Conservation (phyloP, 345 rosid genomes). For the Ceriops decandra region DNA sequence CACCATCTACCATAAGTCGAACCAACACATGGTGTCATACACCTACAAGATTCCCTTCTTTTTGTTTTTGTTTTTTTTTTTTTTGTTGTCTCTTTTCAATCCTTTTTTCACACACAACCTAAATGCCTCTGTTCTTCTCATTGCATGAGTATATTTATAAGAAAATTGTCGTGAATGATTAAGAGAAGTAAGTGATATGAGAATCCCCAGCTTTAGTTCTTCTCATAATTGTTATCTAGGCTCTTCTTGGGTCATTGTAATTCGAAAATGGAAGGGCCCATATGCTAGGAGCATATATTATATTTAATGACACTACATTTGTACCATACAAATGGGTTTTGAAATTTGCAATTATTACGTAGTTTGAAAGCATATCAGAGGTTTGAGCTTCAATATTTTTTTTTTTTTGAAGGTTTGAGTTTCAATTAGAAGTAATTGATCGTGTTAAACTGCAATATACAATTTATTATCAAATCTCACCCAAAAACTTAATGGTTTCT, state of each 20-base stretch:
- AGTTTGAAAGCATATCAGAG: too few relatives aligned
- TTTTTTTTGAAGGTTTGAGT: too few relatives aligned
- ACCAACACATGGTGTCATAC: constrained; percentile 1
- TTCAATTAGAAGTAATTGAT: too few relatives aligned
- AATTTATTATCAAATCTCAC: too few relatives aligned
- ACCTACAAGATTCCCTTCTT: constrained; percentile 14
- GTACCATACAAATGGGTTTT: too few relatives aligned
- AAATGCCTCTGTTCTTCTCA: not conserved
- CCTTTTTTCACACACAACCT: not conserved
- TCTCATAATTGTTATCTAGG: too few relatives aligned
- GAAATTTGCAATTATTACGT: too few relatives aligned
- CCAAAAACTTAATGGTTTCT: too few relatives aligned
- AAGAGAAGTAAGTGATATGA: not conserved
- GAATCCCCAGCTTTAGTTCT: not conserved
- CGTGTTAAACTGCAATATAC: too few relatives aligned
- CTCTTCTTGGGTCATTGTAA: not conserved
- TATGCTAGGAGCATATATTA: constrained; percentile 13
- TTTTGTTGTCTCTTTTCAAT: not conserved
- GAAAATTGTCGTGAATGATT: not conserved
- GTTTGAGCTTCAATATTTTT: too few relatives aligned
- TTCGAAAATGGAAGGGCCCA: not conserved
- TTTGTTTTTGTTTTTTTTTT: not conserved
- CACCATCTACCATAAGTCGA: too few relatives aligned
- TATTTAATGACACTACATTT: too few relatives aligned
- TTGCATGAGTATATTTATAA: not conserved